Conservation (phyloP, 2,329 filamentous ascomycete species). For the Talaromyces sp. region DNA sequence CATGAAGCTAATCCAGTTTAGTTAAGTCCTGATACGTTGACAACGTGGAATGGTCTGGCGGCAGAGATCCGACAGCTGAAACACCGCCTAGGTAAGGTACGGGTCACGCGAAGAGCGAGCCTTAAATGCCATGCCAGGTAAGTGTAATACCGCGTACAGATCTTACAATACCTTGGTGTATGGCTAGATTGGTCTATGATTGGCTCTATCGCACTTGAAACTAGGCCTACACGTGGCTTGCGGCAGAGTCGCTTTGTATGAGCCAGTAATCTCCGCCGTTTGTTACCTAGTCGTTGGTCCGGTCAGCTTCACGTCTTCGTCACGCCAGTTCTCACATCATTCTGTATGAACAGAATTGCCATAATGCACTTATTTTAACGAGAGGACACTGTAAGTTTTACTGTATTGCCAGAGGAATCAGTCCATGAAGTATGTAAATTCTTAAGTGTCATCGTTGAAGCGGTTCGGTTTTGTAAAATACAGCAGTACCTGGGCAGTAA, state of each 20-base stretch:
- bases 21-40: not conserved
- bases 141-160: not conserved
- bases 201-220: not conserved
- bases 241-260: slow-evolving; percentile 3
- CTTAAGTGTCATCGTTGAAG: too few species aligned
- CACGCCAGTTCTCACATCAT: not conserved
- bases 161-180: not conserved
- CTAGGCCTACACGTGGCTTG: slow-evolving; percentile 6
- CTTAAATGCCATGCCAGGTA: not conserved
- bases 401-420: not conserved
- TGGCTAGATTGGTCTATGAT: slow-evolving; percentile 25
- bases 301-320: not conserved
- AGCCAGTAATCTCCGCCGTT: not conserved
- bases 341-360: too few species aligned
- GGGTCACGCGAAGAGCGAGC: not conserved
- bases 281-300: not conserved
- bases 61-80: not conserved
- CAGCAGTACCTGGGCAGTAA: not conserved
- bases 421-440: not conserved
- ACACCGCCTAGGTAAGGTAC: not conserved
- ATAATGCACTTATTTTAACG: too few species aligned
- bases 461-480: not conserved
- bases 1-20: not conserved
- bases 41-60: not conserved
- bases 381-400: too few species aligned